Evolutionary conservation across 2,329 filamentous ascomycete genomes (phyloP), one percentile per base, ranked within the genome.

Genomic region (Zymoseptoria brevis): DNA sequence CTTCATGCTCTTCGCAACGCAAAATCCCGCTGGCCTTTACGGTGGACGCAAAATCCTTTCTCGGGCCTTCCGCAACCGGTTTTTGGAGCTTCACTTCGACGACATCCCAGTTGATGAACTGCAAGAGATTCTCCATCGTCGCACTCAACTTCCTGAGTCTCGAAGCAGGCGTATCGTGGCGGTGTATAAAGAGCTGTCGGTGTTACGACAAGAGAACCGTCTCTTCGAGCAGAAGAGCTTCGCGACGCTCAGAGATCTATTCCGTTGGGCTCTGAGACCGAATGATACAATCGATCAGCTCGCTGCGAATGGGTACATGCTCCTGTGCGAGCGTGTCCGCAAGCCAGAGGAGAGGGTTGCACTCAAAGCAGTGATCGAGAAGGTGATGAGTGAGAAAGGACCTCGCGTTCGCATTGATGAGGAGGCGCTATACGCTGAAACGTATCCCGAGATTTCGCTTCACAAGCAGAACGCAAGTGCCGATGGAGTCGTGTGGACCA

Each of bases 161-260:
- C 94, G 96, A 77, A 96, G 93, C 71, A 85, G 85, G 63, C 85
- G 89, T 55, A 97, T 99, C 60, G 94, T 99, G 3, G 84, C 87
- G 8, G 93, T 97, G 0, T 99, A 99, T 74, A 89, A 90, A 69
- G 91, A 96, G 71, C 83, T 99, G 6, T 96, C 94, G 0, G 81
- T 90, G 4, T 79, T 97, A 49, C 87, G 95, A 22, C 95, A 99
- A 75, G 90, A 92, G 21, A 93, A 86, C 69, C 82, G 95, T 51
- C 78, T 99, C 4, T 99, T 99, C 71, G 95, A 99, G 76, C 90
- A 96, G 69, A 96, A 96, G 74, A 94, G 93, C 72, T 99, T 99
- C 73, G 94, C 95, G 1, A 99, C 94, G 1, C 79, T 99, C 52
- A 83, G 94, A 81, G 94, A 99, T 73, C 79, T 99, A 45, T 99